Base-by-base conservation (phyloP, 352 stramenopile genomes). In the Pythium periplocum region DNA sequence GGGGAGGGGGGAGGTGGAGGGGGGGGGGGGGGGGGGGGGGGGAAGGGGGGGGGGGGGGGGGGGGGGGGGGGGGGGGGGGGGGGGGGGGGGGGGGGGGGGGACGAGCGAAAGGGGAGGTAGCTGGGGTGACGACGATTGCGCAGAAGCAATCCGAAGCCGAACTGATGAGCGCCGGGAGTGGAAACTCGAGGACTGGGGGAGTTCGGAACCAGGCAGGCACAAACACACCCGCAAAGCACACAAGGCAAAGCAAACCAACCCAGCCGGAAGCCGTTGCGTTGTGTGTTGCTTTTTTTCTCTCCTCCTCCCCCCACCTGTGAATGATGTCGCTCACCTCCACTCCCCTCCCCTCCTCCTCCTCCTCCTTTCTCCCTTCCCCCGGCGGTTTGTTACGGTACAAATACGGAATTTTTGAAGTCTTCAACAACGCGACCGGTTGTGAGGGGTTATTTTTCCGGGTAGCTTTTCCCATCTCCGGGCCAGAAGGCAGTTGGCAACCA, bases 101-200 rank as follows among this genome's bases (percentile, higher is more conserved):
- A 38, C 9, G 43, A 51, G 42, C 40, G 51, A 4, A 52, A 32
- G 36, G 11, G 36, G 11, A 26, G 56, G 33, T 12, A 11, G 8
- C 30, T 17, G 51, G 55, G 35, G 17, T 26, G 17, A 26, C 17
- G 48, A 42, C 45, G 54, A 56, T 41, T 73, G 61, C 61, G 48
- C 51, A 41, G 54, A 46, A 68, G 56, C 62, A 57, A 61, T 59
- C 59, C 56, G 59, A 72, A 71, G 67, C 59, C 60, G 47, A 75
- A 61, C 49, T 73, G 61, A 68, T 51, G 43, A 39, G 6, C 5
- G 37, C 35, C 7, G n/a, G 39, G 3, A 17, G 12, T 46, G 11
- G 35, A 34, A 53, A 26, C 4, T 17, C 9, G 37, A 34, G 11
- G 37, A 46, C 34, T 34, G 37, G 48, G 39, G 37, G 6, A 26